These are phyloP conservation scores for Lactarius sp. DNA, from an alignment of 768 basidiomycete species.

Conservation along the genomic window DNA sequence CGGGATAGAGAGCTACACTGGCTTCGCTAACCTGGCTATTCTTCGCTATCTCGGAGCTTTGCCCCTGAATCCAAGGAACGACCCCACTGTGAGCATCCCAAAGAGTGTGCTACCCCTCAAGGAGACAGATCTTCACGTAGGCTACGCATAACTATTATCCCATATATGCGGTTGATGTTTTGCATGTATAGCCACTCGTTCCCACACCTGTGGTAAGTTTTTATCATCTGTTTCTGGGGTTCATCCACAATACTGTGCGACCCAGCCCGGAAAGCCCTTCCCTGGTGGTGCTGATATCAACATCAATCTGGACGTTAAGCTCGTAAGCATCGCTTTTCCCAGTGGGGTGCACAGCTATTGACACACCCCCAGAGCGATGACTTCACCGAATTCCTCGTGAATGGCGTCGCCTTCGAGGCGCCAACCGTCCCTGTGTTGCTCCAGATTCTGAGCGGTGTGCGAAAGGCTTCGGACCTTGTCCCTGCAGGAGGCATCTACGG, in stretches of 20 bases:
- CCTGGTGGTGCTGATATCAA: conserved; percentile 4
- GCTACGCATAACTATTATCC: background rate
- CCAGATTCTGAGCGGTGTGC: conserved; percentile 53
- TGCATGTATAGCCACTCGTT: background rate
- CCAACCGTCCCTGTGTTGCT: conserved; percentile 49
- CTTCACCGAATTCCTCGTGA: conserved; percentile 32
- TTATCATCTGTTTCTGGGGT: background rate
- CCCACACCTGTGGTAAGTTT: background rate
- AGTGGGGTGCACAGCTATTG: background rate
- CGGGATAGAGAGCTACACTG: background rate
- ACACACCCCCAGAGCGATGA: background rate
- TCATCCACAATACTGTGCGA: background rate
- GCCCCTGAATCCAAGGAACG: conserved; percentile 1
- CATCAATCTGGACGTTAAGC: background rate
- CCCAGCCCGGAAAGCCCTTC: background rate
- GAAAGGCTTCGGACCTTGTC: conserved; percentile 42
- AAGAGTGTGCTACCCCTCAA: background rate
- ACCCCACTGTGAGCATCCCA: background rate
- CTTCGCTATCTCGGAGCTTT: conserved; percentile 21
- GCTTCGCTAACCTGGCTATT: conserved; percentile 20
- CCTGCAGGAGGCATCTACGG: conserved; percentile 44
- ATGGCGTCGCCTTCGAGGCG: conserved; percentile 34
- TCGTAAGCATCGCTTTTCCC: background rate
- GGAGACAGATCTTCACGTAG: conserved; percentile 4
- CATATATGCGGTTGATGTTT: background rate